These are phyloP conservation scores for Byssothecium circinans DNA, from an alignment of 2,329 filamentous ascomycete species.

Conservation along the genomic window DNA sequence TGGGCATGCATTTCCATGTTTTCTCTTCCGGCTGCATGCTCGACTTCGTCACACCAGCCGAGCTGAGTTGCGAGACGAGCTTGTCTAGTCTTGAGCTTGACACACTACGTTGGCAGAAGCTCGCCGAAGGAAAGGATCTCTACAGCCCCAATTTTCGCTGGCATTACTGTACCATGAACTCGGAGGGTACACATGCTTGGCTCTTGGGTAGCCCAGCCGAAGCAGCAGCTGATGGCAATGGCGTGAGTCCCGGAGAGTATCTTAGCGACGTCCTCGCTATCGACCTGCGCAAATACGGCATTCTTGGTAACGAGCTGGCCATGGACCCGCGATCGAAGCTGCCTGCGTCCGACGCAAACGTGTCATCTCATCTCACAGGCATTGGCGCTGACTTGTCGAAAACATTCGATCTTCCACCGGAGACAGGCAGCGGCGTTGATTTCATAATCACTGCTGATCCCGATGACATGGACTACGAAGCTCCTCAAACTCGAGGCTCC, in stretches of 20 bases:
- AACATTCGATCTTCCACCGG: conserved; percentile 83
- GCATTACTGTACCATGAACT: conserved; percentile 97
- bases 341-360: conserved; percentile 57
- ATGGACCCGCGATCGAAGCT: conserved; percentile 47
- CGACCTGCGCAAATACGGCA: conserved; percentile 86
- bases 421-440: conserved; percentile 83
- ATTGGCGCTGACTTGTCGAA: conserved; percentile 84
- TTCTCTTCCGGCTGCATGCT: conserved; percentile 91
- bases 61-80: conserved; percentile 88
- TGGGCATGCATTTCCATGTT: conserved; percentile 92
- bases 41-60: conserved; percentile 90
- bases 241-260: conserved; percentile 81
- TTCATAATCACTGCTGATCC: conserved; percentile 87
- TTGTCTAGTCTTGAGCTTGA: conserved; percentile 86
- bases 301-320: conserved; percentile 75
- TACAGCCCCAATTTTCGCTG: conserved; percentile 91
- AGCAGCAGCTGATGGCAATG: conserved; percentile 62
- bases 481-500: conserved; percentile 51
- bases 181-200: conserved; percentile 95
- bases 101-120: conserved; percentile 87
- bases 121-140: conserved; percentile 91
- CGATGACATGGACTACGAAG: conserved; percentile 72
- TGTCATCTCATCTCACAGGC: conserved; percentile 56
- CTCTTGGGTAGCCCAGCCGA: conserved; percentile 89
- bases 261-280: conserved; percentile 93